phyloP scores from a whole-genome alignment of 306 rosid genomes.

The Herpetospermum pedunculosum region DNA sequence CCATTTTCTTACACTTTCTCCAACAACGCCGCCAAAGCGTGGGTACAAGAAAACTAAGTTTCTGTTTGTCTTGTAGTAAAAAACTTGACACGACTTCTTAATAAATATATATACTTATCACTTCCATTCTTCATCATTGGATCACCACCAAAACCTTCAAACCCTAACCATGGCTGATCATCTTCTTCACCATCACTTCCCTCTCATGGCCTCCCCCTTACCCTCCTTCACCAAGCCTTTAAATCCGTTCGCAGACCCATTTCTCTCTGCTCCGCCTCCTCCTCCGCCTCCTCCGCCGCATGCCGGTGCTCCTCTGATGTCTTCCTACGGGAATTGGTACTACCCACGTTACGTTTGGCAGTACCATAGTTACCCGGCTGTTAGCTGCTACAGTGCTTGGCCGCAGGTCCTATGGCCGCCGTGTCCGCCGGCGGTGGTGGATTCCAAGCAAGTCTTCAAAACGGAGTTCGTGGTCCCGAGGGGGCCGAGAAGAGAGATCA shows the following conservation, averaged over 20 bases:
- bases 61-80: background rate
- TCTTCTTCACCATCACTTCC: background rate
- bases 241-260: background rate
- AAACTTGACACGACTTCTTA: background rate
- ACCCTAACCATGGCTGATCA: background rate
- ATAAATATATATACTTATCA: background rate
- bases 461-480: background rate
- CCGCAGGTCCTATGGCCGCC: background rate
- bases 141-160: background rate
- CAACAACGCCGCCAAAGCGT: constrained; percentile 7
- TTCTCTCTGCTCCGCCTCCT: background rate
- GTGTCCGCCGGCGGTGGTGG: background rate
- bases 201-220: background rate
- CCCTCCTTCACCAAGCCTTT: background rate
- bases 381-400: background rate
- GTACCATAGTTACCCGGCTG: background rate
- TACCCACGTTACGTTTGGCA: background rate
- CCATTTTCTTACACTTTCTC: background rate
- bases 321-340: background rate
- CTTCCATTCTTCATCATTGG: background rate
- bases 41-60: background rate
- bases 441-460: background rate
- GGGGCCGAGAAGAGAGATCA: background rate
- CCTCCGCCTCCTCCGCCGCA: background rate
- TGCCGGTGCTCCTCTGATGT: background rate